Base-by-base conservation (phyloP, 768 basidiomycete species). In the Lactifluus rugatus region DNA sequence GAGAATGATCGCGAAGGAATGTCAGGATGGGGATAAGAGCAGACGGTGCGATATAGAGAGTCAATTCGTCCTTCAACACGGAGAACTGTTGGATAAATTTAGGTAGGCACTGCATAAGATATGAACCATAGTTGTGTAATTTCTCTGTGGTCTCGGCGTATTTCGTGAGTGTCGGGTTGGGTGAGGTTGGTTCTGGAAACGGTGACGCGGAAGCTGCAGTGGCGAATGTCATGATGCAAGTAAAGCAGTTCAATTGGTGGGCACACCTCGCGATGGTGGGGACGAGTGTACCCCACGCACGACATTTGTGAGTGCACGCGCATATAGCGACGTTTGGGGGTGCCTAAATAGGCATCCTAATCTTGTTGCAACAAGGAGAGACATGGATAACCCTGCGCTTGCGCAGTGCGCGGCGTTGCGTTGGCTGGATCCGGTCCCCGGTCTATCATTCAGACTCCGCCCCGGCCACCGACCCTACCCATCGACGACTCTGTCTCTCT, bases 81-180 rank as follows among this genome's bases (percentile, higher is more conserved):
- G 92, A 92, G 78, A 95, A 97, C 72, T 98, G 96, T 73, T 98
- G 95, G 69, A 99, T 83, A 76, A 84, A 96, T 76, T 96, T 98
- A 53, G 95, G 95, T 23, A 98, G 83, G 69, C 88, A 92, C 68
- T 94, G 89, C 50, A 81, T 85, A 66, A 97, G 78, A 74, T 96
- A 97, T 56, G 93, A 89, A 67, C 92, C 95, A 66, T 93, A 98
- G 39, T 82, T 81, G 71, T 98, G 95, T 37, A 98, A 77, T 21
- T 82, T 77, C 68, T 88, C 83, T 17, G 89, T 84, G 42, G 87
- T 79, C 66, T 82, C 79, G 5, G 84, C 82, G 69, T 87, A 84
- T 67, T 80, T 79, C 53, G 82, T 80, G 19, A 85, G 73, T 16
- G 90, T 80, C 1, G 87, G 90, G 73, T 98, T 94, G 25, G 88